Conservation (phyloP, 768 basidiomycete genomes). For the Auriscalpium orientale region DNA sequence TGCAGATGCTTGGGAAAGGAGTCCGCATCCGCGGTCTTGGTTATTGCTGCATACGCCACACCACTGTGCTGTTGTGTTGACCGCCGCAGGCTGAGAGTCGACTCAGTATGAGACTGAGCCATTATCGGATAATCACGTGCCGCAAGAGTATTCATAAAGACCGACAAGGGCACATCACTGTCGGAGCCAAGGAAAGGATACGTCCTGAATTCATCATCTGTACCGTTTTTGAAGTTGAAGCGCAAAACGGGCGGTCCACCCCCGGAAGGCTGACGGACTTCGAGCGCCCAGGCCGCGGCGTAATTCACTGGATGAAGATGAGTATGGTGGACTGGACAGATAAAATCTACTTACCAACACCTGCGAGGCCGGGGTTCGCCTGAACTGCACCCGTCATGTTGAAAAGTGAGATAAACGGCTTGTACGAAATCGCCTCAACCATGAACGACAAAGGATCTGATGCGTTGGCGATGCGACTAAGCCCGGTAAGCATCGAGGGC, state of each 20-base stretch:
- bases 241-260: slow-evolving; percentile 46
- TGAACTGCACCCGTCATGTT: slow-evolving; percentile 60
- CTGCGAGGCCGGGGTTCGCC: slow-evolving; percentile 44
- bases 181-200: slow-evolving; percentile 36
- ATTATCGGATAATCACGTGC: slow-evolving; percentile 17
- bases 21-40: slow-evolving; percentile 49
- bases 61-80: slow-evolving; percentile 51
- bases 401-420: slow-evolving; percentile 72
- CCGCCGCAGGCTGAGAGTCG: slow-evolving; percentile 34
- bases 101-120: not conserved
- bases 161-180: slow-evolving; percentile 46
- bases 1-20: slow-evolving; percentile 30
- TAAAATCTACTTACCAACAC: slow-evolving; percentile 38
- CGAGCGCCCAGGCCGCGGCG: slow-evolving; percentile 48
- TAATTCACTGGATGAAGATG: slow-evolving; percentile 44
- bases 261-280: slow-evolving; percentile 43
- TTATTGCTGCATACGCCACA: slow-evolving; percentile 52
- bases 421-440: slow-evolving; percentile 61
- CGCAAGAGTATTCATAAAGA: slow-evolving; percentile 36
- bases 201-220: slow-evolving; percentile 37
- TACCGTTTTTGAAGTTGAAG: slow-evolving; percentile 68
- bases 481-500: slow-evolving; percentile 48
- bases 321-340: not conserved
- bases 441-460: slow-evolving; percentile 49
- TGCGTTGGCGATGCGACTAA: slow-evolving; percentile 42